Evolutionary conservation across 2,329 filamentous ascomycete species (phyloP).

Genomic region (Coniochaeta prunicola): DNA sequence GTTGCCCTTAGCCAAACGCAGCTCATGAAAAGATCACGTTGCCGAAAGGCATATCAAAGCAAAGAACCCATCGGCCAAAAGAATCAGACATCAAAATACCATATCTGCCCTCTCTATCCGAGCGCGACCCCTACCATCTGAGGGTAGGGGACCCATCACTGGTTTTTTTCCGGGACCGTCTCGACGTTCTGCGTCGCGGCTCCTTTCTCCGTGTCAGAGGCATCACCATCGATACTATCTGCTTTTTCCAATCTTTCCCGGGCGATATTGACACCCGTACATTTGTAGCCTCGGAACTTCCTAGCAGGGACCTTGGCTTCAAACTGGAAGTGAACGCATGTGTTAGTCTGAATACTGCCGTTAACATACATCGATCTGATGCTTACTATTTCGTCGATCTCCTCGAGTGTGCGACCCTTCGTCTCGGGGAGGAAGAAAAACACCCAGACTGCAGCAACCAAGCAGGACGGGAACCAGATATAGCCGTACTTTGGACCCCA

Average conservation of each 20-base stretch:
- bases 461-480: conserved; percentile 35
- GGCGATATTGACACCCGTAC: conserved; percentile 7
- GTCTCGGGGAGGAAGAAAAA: conserved; percentile 40
- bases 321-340: conserved; percentile 10
- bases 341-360: not conserved
- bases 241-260: not conserved
- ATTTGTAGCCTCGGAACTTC: conserved; percentile 28
- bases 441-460: conserved; percentile 22
- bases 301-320: conserved; percentile 29
- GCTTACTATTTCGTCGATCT: conserved; percentile 43
- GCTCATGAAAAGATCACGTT: too few species aligned
- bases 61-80: too few species aligned
- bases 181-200: not conserved
- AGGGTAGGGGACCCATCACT: too few species aligned
- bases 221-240: not conserved
- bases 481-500: conserved; percentile 46
- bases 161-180: not conserved
- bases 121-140: too few species aligned
- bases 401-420: conserved; percentile 41
- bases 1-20: too few species aligned
- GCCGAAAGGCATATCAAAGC: too few species aligned
- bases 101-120: too few species aligned
- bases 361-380: conserved; percentile 1
- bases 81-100: too few species aligned
- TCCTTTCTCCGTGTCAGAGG: not conserved